Evolutionary conservation across 257 asterid species (phyloP), one percentile per base, ranked within the genome.

Genomic region (Fraxinus americana): DNA sequence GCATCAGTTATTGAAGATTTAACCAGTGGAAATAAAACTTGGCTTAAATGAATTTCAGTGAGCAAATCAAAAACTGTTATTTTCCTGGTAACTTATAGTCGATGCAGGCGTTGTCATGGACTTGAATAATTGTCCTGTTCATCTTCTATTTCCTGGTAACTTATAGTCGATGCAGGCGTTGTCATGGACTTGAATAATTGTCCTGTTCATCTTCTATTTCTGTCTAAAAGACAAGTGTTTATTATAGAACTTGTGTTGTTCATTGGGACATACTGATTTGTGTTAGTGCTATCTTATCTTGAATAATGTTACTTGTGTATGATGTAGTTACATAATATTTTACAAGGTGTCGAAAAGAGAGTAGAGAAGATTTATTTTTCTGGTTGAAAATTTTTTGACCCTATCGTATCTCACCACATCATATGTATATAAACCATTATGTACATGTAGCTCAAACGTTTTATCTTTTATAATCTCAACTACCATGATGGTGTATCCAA

Each of bases 1-100:
- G 34, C 39, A 69, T 80, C 39, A 19, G 25, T 21, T 70, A 10
- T 19, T 67, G 50, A 27, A 72, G 48, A 13, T 75, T 13, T 73
- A 67, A 39, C 23, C 25, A 54, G 75, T 38, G 43, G 17, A 19
- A 67, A 21, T 6, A 14, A 29, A 54, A 45, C 25, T 23, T 35
- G 68, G 32, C 6, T 61, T 59, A 9, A 25, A 7, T 25, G 32
- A 61, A 61, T 61, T 61, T 21, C 30, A 23, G 13, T 21, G 14
- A 23, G 34, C 19, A 61, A 61, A 7, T 21, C 0, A 25, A 9
- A 61, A 21, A 6, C 16, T 25, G 35, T 25, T 13, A 61, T 61
- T 61, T 61, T 57, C 25, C 17, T 61, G 68, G 34, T 61, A 21
- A 9, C 34, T 61, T 61, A 61, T 25, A 10, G 68, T 61, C 68